Conservation (phyloP, 345 rosid genomes). For the Gossypium herbaceum region DNA sequence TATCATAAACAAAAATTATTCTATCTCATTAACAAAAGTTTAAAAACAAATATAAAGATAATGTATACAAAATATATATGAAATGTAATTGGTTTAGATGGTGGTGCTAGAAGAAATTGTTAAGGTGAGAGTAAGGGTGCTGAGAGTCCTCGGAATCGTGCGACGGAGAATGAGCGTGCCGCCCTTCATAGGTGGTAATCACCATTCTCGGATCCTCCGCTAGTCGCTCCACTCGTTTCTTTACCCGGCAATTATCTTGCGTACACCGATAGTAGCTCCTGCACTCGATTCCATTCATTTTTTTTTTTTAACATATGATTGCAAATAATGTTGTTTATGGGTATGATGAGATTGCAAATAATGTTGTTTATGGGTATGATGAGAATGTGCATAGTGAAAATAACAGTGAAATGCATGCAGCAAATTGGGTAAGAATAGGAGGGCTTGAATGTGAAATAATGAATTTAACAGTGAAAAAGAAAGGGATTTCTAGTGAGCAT, state of each 20-base stretch:
- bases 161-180: conserved; percentile 87
- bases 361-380: no score
- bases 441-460: background rate
- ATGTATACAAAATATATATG: background rate
- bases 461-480: background rate
- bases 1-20: background rate
- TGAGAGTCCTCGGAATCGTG: conserved; percentile 31
- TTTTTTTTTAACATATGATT: background rate
- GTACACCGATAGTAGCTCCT: conserved; percentile 99
- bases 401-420: background rate
- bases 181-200: conserved; percentile 93
- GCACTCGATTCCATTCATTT: conserved; percentile 12
- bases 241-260: conserved; percentile 84
- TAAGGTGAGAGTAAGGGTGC: background rate
- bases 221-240: conserved; percentile 94
- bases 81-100: background rate
- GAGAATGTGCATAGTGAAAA: background rate
- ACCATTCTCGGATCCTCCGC: conserved; percentile 99
- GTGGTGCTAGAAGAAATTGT: conserved; percentile 15
- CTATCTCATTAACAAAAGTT: background rate
- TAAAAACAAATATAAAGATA: background rate
- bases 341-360: no score
- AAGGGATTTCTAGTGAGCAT: background rate
- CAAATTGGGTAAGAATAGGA: background rate
- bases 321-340: no score